A percentile compares a stretch with the other conserved stretches of the same genome.
phyloP scores from a whole-genome alignment of 345 rosid genomes.

The Noccaea caerulescens region DNA sequence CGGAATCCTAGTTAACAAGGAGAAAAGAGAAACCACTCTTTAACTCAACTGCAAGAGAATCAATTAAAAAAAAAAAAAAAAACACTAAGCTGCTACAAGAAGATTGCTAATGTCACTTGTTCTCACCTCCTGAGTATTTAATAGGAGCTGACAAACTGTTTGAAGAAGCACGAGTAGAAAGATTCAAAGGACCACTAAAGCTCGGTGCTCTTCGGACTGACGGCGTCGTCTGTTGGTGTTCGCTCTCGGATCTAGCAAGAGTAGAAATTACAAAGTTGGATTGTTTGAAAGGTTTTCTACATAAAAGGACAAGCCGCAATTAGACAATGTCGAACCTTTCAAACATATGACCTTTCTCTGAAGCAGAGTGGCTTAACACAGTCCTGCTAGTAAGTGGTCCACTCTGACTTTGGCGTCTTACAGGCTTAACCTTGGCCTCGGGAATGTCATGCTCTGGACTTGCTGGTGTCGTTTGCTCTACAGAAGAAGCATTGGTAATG shows the following conservation, averaged over 20 bases:
- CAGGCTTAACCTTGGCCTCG: conserved; percentile 54
- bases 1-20: conserved; percentile 66
- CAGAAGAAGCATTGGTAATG: conserved; percentile 51
- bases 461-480: conserved; percentile 57
- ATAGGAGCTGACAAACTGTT: conserved; percentile 98
- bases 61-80: neutral
- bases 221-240: conserved; percentile 36
- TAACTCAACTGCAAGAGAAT: conserved; percentile 12
- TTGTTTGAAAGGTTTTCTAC: neutral
- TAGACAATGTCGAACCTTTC: conserved; percentile 64
- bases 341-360: conserved; percentile 56
- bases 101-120: conserved; percentile 9
- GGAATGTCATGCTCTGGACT: conserved; percentile 56
- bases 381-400: conserved; percentile 80
- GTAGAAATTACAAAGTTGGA: neutral
- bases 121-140: conserved; percentile 90
- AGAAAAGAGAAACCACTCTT: conserved; percentile 25
- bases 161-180: conserved; percentile 94
- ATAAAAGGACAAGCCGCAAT: conserved; percentile 17
- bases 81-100: conserved; percentile 6
- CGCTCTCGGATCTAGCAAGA: conserved; percentile 66
- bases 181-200: conserved; percentile 96
- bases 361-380: conserved; percentile 58
- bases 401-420: conserved; percentile 82
- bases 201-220: conserved; percentile 73